Evolutionary conservation across 2,329 filamentous ascomycete genomes (phyloP), one percentile per base, ranked within the genome.

Genomic region (Leptographium galeiforme): DNA sequence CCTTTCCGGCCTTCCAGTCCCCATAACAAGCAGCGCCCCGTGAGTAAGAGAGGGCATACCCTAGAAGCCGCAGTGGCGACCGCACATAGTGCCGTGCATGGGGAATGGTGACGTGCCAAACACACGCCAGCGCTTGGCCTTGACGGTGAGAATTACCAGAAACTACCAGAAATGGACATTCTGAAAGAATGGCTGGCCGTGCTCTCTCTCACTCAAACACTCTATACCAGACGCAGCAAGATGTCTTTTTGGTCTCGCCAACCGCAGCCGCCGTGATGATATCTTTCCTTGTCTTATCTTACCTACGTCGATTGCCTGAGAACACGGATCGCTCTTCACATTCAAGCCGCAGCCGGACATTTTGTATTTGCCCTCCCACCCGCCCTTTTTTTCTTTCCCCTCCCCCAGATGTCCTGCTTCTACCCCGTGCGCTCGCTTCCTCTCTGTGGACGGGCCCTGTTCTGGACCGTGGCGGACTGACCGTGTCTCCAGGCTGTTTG

Each of bases 401-500:
- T 45, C 25, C 43, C 43, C 43, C 25, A 14, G 10, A 59, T 59
- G 52, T 48, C 52, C 57, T 54, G 57, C 38, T 53, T 57, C 13
- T n/a, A 36, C 33, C 47, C 41, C 56, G 60, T 58, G 53, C 33
- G 57, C 40, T 53, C 33, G 48, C 47, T 50, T 56, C 48, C 30
- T 48, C 55, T 39, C 11, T 18, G 11, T n/a, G 10, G 36, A 38
- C 14, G n/a, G 16, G 25, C n/a, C 1, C 25, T 30, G 1, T 49
- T 2, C 7, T 14, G 45, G 10, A 7, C 11, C 10, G 5, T 19
- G 55, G 66, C 71, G 50, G 71, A 30, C 18, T 40, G 16, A 19
- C 4, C 19, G 13, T 52, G 18, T 44, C n/a, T n/a, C 14, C 66
- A 98, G 93, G 61, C 78, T 97, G 10, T 97, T 97, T 65, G 91